phyloP scores from a whole-genome alignment of 768 basidiomycete species.

The Fomitopsis pulvina region DNA sequence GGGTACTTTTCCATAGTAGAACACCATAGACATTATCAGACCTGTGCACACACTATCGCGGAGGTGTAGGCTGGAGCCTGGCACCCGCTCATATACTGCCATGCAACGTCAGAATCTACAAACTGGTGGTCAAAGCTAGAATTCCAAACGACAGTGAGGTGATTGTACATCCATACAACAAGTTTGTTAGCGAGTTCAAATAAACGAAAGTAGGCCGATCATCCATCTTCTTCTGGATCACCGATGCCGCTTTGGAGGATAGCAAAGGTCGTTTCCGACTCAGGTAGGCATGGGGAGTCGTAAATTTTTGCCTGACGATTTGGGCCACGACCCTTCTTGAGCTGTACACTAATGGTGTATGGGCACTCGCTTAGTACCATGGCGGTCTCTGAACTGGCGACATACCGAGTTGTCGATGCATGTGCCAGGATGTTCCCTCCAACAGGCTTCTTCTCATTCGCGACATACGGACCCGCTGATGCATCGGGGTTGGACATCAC shows the following conservation, averaged over 20 bases:
- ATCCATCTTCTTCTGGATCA: slow-evolving; percentile 86
- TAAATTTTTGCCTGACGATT: slow-evolving; percentile 96
- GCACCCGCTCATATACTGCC: too few relatives aligned
- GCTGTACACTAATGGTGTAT: slow-evolving; percentile 53
- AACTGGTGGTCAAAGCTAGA: too few relatives aligned
- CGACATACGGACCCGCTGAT: slow-evolving; percentile 78
- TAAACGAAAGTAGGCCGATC: neutral
- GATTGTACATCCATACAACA: neutral
- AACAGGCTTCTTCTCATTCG: slow-evolving; percentile 96
- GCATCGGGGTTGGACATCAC: slow-evolving; percentile 99
- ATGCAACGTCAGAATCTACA: too few relatives aligned
- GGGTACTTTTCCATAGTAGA: neutral
- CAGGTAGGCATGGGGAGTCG: slow-evolving; percentile 95
- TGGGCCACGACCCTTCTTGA: slow-evolving; percentile 88
- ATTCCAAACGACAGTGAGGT: too few relatives aligned
- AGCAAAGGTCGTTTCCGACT: slow-evolving; percentile 93
- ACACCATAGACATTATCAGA: too few relatives aligned
- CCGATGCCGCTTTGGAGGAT: slow-evolving; percentile 89
- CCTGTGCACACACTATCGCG: too few relatives aligned
- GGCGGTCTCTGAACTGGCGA: neutral
- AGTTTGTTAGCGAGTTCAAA: too few relatives aligned
- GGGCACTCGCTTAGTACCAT: neutral
- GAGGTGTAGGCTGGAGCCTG: too few relatives aligned
- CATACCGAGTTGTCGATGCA: slow-evolving; percentile 91
- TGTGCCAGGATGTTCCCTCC: slow-evolving; percentile 99